Base-by-base conservation (phyloP, 2,329 filamentous ascomycete genomes). In the Capronia americana region DNA sequence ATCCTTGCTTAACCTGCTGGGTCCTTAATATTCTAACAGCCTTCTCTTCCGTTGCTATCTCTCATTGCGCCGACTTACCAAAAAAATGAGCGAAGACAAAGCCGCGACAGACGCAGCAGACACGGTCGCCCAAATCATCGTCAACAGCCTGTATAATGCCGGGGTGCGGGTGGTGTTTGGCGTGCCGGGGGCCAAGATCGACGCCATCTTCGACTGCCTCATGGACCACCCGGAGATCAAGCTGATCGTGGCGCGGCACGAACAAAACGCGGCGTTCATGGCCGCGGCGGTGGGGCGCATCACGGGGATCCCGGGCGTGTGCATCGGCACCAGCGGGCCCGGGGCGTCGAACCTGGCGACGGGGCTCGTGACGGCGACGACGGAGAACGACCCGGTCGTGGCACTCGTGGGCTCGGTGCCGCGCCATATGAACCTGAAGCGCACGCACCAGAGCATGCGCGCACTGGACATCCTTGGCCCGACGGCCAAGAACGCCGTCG, bases 191-290 rank as follows among this genome's bases (percentile, higher is more conserved):
- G 63, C 63, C 41, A 65, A 65, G 69, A 79, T 84, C 61, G 82
- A 84, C 73, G 78, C 80, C 46, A 76, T 84, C 51, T 84, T 83
- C 75, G 80, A 83, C 72, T 78, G 76, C 4, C 75, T 83, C 3
- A 65, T 75, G 57, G 81, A 83, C 72, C 81, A 82, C 62, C 78
- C 80, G 0, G 80, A 82, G 65, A 82, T 83, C 74, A 76, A 77
- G 64, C 75, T 84, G 17, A 75, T 84, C 26, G 79, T 84, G 12
- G 82, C 80, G 65, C 76, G 82, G 17, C 82, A 84, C 68, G 82
- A 84, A 70, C 82, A 84, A 64, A 84, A 84, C 70, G 81, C 81
- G 17, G 81, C 81, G 6, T 82, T 84, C 74, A 84, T 84, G 75
- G 81, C 82, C 23, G 80, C 80, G 2, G 82, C 80, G 0, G 74